A percentile compares a stretch with the other conserved stretches of the same genome.
phyloP scores from a whole-genome alignment of 2,329 filamentous ascomycete genomes.

The Pestalotiopsis sp. region DNA sequence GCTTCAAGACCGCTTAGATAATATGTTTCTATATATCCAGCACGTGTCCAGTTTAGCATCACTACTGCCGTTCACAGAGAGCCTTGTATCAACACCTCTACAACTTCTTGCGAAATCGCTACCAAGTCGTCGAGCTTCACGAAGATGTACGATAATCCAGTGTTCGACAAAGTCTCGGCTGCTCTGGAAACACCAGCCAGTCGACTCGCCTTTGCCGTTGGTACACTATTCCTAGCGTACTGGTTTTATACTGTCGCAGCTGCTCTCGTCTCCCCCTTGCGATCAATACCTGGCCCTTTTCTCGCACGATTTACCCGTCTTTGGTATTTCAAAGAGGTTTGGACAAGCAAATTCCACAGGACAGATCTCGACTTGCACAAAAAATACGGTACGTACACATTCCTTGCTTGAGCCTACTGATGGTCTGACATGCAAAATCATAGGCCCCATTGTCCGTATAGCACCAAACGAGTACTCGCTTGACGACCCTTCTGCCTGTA shows the following conservation, averaged over 20 bases:
- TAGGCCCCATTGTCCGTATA: slow-evolving; percentile 45
- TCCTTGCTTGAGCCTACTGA: not conserved
- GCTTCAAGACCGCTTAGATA: too few relatives aligned
- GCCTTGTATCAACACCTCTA: too few relatives aligned
- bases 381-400: slow-evolving; percentile 26
- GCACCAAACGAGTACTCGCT: slow-evolving; percentile 51
- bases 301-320: slow-evolving; percentile 39
- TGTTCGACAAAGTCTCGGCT: too few relatives aligned
- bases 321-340: slow-evolving; percentile 37
- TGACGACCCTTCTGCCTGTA: slow-evolving; percentile 40
- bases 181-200: too few relatives aligned
- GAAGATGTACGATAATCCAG: too few relatives aligned
- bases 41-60: too few relatives aligned
- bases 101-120: too few relatives aligned
- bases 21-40: too few relatives aligned
- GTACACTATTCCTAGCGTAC: not conserved
- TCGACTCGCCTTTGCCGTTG: not conserved
- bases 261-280: not conserved
- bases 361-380: slow-evolving; percentile 31
- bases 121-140: too few relatives aligned
- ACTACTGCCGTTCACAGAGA: too few relatives aligned
- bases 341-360: slow-evolving; percentile 29
- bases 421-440: not conserved
- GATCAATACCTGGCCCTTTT: slow-evolving; percentile 39
- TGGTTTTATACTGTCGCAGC: not conserved